phyloP scores from a whole-genome alignment of 371 early-diverging fungal genomes.

The Syncephalastrum contaminatum region DNA sequence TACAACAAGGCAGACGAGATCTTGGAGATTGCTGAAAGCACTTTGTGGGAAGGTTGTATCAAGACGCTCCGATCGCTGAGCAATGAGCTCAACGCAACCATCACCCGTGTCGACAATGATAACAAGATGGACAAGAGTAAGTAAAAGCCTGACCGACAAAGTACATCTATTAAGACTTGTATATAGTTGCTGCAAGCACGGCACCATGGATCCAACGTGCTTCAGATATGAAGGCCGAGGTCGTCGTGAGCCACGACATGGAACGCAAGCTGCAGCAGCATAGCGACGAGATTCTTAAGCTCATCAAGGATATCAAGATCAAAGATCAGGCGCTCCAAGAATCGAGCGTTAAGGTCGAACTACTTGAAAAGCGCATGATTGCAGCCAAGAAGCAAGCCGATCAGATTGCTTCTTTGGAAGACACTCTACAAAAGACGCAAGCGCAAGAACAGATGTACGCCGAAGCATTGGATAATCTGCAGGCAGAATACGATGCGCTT shows the following conservation, averaged over 20 bases:
- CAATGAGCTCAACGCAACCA: constrained; percentile 41
- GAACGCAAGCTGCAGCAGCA: constrained; percentile 76
- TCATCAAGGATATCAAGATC: constrained; percentile 70
- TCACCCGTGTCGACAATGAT: constrained; percentile 44
- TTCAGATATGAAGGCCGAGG: constrained; percentile 75
- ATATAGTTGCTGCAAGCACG: constrained; percentile 43
- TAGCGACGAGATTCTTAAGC: constrained; percentile 72
- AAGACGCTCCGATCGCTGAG: constrained; percentile 49
- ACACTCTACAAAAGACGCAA: constrained; percentile 53
- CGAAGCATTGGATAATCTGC: constrained; percentile 73
- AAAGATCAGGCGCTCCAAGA: constrained; percentile 83
- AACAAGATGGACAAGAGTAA: constrained; percentile 52
- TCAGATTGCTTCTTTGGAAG: constrained; percentile 63
- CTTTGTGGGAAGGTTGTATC: constrained; percentile 64
- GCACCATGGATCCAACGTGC: constrained; percentile 84
- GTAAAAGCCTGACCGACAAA: not conserved
- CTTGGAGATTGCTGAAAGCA: constrained; percentile 54
- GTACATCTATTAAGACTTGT: not conserved
- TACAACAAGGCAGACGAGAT: constrained; percentile 51
- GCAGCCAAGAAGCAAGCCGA: constrained; percentile 67
- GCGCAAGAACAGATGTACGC: constrained; percentile 67
- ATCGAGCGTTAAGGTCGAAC: constrained; percentile 68
- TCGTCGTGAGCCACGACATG: constrained; percentile 73
- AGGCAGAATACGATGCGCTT: constrained; percentile 67
- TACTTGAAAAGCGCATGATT: constrained; percentile 78